Base-by-base conservation (phyloP, 768 basidiomycete genomes). In the Glaciozyma martinii region DNA sequence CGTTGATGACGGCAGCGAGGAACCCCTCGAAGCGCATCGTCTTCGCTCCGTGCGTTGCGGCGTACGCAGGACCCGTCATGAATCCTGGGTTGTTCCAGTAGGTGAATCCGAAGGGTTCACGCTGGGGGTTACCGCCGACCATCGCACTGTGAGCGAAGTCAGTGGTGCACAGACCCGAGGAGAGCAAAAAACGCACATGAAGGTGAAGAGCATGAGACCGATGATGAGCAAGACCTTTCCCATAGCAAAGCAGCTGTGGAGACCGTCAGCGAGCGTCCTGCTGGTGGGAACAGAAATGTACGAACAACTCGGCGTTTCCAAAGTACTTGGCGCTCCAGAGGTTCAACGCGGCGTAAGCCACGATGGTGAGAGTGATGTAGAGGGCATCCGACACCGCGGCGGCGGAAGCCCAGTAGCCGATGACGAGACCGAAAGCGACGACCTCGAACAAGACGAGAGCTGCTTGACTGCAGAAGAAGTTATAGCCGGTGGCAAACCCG, bases 371-470 rank as follows among this genome's bases (percentile, higher is more conserved):
- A 25, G 55, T 56, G 55, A 56, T 56, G 55, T 37, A 40, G 37
- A 56, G n/a, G 33, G 37, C 55, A 37, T 52, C 50, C 23, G n/a
- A 27, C 8, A 52, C 50, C 18, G 1, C 3, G 7, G 50, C 25
- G 8, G 50, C 50, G 25, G 15, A n/a, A n/a, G 23, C 50, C 50
- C 50, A 52, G 27, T 52, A 52, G n/a, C 55, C 55, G n/a, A 56
- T 21, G 23, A 56, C 55, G 13, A 56, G 23, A 27, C 55, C 55
- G 16, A 56, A 56, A 0, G 55, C 55, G 12, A 56, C 55, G n/a
- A 56, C 55, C n/a, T 56, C 55, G 37, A 56, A 56, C 23, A 56
- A n/a, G 23, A 56, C 55, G n/a, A 56, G 25, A 21, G 55, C 55
- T 10, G n/a, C 23, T 29, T 56, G 55, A 9, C 29, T 30, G 55